Evolutionary conservation across 2,329 filamentous ascomycete species (phyloP).

Genomic region (Fusarium beomiforme): DNA sequence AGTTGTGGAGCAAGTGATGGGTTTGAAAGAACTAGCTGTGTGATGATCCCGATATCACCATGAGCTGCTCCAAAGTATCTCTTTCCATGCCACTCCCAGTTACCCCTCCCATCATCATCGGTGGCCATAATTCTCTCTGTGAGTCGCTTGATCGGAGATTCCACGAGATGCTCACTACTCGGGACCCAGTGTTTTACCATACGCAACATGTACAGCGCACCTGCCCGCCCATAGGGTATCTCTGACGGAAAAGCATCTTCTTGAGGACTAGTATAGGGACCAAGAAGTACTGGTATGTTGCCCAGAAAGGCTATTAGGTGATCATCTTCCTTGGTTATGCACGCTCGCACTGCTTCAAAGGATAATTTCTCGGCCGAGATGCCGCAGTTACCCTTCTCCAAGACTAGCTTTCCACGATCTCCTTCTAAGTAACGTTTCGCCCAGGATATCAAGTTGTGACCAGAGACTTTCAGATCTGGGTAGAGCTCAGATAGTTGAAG

Average conservation of each 20-base stretch:
- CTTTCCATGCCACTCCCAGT: slow-evolving; percentile 73
- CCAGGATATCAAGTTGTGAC: slow-evolving; percentile 57
- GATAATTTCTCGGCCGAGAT: slow-evolving; percentile 61
- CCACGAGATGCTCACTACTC: slow-evolving; percentile 58
- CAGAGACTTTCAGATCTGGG: slow-evolving; percentile 55
- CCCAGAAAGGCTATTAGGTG: slow-evolving; percentile 54
- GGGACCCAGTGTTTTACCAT: slow-evolving; percentile 68
- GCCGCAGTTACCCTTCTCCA: slow-evolving; percentile 59
- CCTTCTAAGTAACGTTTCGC: slow-evolving; percentile 59
- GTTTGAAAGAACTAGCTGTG: slow-evolving; percentile 71
- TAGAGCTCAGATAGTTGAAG: slow-evolving; percentile 57
- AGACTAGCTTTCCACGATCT: slow-evolving; percentile 44
- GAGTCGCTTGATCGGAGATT: slow-evolving; percentile 65
- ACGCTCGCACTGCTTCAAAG: slow-evolving; percentile 57
- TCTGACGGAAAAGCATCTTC: slow-evolving; percentile 64
- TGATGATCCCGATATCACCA: slow-evolving; percentile 75
- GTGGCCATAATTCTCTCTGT: slow-evolving; percentile 68
- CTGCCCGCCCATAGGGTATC: slow-evolving; percentile 73
- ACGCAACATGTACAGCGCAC: slow-evolving; percentile 73
- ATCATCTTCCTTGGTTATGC: slow-evolving; percentile 51
- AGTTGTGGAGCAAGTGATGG: slow-evolving; percentile 64
- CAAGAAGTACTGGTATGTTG: slow-evolving; percentile 49
- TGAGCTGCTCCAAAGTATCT: slow-evolving; percentile 73
- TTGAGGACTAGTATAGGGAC: slow-evolving; percentile 34
- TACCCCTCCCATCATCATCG: slow-evolving; percentile 51